Percentiles rank a stretch among this genome's conserved stretches.
Evolutionary conservation across 129 eudicot genomes (phyloP).

Genomic region (Flaveria robusta): DNA sequence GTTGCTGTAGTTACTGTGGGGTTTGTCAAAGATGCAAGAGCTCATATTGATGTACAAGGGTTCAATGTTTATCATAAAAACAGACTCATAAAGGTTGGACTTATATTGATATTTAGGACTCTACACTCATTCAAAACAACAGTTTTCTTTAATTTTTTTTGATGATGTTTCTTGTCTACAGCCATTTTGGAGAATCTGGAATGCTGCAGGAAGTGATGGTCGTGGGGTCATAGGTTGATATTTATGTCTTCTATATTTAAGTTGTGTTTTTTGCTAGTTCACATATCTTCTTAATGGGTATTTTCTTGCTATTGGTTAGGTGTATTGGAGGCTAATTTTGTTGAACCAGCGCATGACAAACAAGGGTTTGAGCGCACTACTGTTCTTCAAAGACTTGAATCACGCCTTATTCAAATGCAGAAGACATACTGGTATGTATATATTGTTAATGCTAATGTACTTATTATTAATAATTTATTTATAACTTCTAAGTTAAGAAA

Average conservation of each 20-base stretch:
- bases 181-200: conserved; percentile 99
- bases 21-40: conserved; percentile 92
- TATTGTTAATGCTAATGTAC: conserved; percentile 12
- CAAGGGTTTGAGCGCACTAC: conserved; percentile 98
- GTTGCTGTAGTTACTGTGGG: conserved; percentile 91
- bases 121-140: not conserved
- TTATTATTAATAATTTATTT: not conserved
- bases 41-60: conserved; percentile 98
- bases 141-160: not conserved
- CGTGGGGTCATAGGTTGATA: conserved; percentile 94
- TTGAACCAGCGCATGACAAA: conserved; percentile 99
- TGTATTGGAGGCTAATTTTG: conserved; percentile 92
- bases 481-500: not conserved
- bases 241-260: not conserved
- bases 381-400: conserved; percentile 85
- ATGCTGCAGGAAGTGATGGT: conserved; percentile 97
- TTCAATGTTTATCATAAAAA: conserved; percentile 97
- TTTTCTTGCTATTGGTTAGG: conserved; percentile 47
- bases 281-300: not conserved
- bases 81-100: conserved; percentile 84
- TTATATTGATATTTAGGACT: conserved; percentile 18
- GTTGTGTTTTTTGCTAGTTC: not conserved
- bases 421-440: conserved; percentile 70
- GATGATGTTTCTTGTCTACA: conserved; percentile 34
- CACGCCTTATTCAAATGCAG: conserved; percentile 67